A percentile compares a stretch with the other conserved stretches of the same genome.
Evolutionary conservation across 306 rosid species (phyloP).

Genomic region (Cicer chorassanicum): DNA sequence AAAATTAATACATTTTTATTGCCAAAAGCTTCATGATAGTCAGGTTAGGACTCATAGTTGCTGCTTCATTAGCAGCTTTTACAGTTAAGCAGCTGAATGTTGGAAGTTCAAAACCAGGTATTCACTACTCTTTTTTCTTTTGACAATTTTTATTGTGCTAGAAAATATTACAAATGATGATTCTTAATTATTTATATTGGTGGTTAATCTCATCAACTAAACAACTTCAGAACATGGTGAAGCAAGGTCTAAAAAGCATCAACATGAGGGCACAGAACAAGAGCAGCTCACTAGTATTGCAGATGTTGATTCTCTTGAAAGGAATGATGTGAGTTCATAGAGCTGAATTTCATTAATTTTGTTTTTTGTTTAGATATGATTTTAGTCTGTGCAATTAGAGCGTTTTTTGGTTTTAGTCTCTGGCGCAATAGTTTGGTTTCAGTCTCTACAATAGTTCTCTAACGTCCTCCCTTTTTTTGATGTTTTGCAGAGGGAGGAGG

Average conservation of each 20-base stretch:
- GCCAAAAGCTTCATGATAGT: constrained; percentile 70
- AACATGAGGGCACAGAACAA: constrained; percentile 51
- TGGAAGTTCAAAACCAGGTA: constrained; percentile 61
- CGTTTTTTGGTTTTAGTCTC: too few species aligned
- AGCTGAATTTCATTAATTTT: constrained; percentile 19
- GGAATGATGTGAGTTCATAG: constrained; percentile 57
- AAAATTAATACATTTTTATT: constrained; percentile 48
- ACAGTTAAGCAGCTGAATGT: constrained; percentile 73
- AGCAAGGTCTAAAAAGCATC: constrained; percentile 40
- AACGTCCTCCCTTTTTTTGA: constrained; percentile 20
- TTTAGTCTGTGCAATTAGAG: too few species aligned
- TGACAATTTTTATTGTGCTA: background rate
- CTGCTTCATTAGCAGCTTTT: constrained; percentile 89
- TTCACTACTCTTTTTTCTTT: background rate
- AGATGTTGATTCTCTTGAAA: constrained; percentile 45
- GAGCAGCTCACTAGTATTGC: constrained; percentile 57
- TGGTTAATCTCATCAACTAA: constrained; percentile 14
- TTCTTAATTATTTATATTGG: constrained; percentile 7
- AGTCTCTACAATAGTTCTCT: too few species aligned
- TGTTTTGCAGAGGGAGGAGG: constrained; percentile 66
- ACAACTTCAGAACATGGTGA: constrained; percentile 59
- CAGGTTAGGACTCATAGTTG: constrained; percentile 81
- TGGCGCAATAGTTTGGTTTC: too few species aligned
- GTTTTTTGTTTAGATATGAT: constrained; percentile 1
- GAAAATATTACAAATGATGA: constrained; percentile 18